Evolutionary conservation across 768 basidiomycete genomes (phyloP).

Genomic region (Vararia minispora): DNA sequence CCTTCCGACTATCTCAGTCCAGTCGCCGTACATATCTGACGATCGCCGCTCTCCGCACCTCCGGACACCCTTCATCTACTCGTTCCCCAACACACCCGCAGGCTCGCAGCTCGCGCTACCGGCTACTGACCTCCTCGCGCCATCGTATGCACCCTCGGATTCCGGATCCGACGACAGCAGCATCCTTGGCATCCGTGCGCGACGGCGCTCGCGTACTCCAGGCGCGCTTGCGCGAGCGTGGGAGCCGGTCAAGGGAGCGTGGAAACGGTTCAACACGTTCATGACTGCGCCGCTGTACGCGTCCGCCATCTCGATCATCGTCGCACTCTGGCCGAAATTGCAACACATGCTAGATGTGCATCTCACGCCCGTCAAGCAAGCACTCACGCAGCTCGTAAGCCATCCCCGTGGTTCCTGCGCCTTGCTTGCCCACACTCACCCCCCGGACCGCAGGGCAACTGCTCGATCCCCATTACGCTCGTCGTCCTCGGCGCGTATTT

Average conservation of each 20-base stretch:
- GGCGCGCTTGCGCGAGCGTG: slow-evolving; percentile 18
- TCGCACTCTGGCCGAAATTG: slow-evolving; percentile 66
- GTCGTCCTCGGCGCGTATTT: slow-evolving; percentile 93
- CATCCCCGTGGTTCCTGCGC: no score
- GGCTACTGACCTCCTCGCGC: slow-evolving; percentile 2
- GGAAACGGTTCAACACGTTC: slow-evolving; percentile 46
- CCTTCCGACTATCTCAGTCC: background rate
- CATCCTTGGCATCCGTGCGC: slow-evolving; percentile 9
- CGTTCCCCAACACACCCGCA: slow-evolving; percentile 51
- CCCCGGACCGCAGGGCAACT: no score
- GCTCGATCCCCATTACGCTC: slow-evolving; percentile 80
- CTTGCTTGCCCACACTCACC: no score
- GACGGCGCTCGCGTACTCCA: slow-evolving; percentile 17
- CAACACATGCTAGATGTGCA: slow-evolving; percentile 60
- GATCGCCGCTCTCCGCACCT: slow-evolving; percentile 1
- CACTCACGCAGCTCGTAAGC: slow-evolving; percentile 51
- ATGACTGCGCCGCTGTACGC: slow-evolving; percentile 89
- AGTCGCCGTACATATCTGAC: no score
- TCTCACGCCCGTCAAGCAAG: slow-evolving; percentile 55
- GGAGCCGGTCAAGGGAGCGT: no score
- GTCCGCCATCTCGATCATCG: slow-evolving; percentile 59
- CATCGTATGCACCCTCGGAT: slow-evolving; percentile 8
- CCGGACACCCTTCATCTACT: slow-evolving; percentile 36
- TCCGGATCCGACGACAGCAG: slow-evolving; percentile 15
- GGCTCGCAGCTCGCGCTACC: slow-evolving; percentile 5